A percentile compares a stretch with the other conserved stretches of the same genome.
Evolutionary conservation across 2,329 filamentous ascomycete genomes (phyloP).

Genomic region (Sclerotinia sclerotiorum): DNA sequence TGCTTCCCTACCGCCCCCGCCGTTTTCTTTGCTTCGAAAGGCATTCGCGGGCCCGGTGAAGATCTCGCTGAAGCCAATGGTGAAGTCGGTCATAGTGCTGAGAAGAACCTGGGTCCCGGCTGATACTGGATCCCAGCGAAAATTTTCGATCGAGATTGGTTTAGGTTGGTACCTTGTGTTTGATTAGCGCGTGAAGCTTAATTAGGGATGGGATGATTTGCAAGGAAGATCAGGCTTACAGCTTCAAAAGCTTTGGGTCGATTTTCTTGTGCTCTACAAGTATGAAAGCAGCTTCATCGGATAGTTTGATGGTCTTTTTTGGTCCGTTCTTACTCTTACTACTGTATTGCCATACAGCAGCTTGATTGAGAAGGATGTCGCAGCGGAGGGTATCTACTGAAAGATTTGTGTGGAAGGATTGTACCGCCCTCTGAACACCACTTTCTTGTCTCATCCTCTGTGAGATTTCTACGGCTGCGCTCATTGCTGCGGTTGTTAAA

Average conservation of each 20-base stretch:
- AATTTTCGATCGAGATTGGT: background rate
- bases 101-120: conserved; percentile 2
- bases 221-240: conserved; percentile 28
- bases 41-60: conserved; percentile 7
- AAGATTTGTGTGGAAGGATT: conserved; percentile 56
- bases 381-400: conserved; percentile 62
- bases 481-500: conserved; percentile 58
- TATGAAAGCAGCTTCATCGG: conserved; percentile 62
- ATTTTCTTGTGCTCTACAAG: conserved; percentile 52
- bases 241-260: conserved; percentile 27
- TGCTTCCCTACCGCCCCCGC: background rate
- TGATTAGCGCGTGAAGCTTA: background rate
- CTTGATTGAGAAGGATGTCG: conserved; percentile 48
- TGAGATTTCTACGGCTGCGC: conserved; percentile 59
- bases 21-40: background rate
- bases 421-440: conserved; percentile 64
- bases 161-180: conserved; percentile 3
- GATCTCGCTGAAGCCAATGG: background rate
- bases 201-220: background rate
- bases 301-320: conserved; percentile 57
- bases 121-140: background rate
- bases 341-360: conserved; percentile 50
- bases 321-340: conserved; percentile 22
- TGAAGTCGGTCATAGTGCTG: background rate
- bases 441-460: conserved; percentile 55